These are phyloP conservation scores for Penicillium sp. DNA, from an alignment of 2,329 filamentous ascomycete species.

Conservation along the genomic window DNA sequence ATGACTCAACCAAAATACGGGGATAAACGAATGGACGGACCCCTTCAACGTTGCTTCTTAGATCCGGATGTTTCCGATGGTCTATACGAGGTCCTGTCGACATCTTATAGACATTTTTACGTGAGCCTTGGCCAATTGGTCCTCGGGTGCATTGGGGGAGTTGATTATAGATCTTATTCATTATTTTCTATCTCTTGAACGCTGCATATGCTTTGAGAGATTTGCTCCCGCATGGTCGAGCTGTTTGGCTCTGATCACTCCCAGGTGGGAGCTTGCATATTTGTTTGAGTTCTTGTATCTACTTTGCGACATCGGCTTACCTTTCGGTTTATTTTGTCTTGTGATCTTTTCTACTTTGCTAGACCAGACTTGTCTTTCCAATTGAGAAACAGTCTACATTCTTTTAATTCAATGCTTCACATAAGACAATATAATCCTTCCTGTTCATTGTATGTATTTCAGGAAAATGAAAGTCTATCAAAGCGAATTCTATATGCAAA, in stretches of 20 bases:
- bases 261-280: not conserved
- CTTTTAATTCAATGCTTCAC: not conserved
- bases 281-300: not conserved
- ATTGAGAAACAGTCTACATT: not conserved
- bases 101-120: constrained; percentile 7
- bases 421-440: not conserved
- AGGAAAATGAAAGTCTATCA: not conserved
- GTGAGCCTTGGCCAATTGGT: constrained; percentile 1
- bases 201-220: not conserved
- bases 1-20: not conserved
- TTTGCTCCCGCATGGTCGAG: not conserved
- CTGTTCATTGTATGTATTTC: not conserved
- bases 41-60: not conserved
- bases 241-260: not conserved
- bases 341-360: not conserved
- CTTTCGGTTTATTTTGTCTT: not conserved
- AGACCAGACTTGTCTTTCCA: not conserved
- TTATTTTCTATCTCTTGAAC: constrained; percentile 4
- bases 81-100: not conserved
- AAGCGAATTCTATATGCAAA: constrained; percentile 3
- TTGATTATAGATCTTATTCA: constrained; percentile 3
- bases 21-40: not conserved
- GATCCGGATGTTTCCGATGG: not conserved
- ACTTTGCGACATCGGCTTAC: not conserved
- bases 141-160: constrained; percentile 24